These are phyloP conservation scores for Fonsecaea multimorphosa DNA, from an alignment of 2,329 filamentous ascomycete species.

Conservation along the genomic window DNA sequence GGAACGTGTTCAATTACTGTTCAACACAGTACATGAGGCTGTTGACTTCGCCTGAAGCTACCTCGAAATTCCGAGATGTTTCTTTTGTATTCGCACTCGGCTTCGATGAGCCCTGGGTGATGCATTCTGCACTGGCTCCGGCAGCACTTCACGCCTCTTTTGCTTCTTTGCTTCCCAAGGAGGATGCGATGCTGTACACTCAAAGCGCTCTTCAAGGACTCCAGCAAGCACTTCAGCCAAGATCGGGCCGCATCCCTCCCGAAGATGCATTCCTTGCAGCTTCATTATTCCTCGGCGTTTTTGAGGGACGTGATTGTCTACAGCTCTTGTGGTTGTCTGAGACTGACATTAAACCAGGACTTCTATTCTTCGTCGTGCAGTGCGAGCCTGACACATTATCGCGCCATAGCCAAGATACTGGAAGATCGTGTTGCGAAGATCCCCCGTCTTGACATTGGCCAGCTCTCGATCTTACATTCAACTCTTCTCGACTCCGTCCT, in stretches of 20 bases:
- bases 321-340: not conserved
- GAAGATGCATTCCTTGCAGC: conserved; percentile 29
- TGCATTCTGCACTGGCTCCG: conserved; percentile 33
- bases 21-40: conserved; percentile 28
- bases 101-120: conserved; percentile 32
- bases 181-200: conserved; percentile 33
- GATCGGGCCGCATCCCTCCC: not conserved
- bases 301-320: conserved; percentile 25
- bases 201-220: conserved; percentile 33
- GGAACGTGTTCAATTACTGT: conserved; percentile 33
- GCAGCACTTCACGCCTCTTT: conserved; percentile 33
- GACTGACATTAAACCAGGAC: conserved; percentile 25
- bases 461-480: conserved; percentile 26
- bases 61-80: conserved; percentile 27
- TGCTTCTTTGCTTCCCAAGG: conserved; percentile 31
- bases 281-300: conserved; percentile 34
- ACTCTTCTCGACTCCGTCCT: conserved; percentile 33
- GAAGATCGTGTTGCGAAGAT: conserved; percentile 25
- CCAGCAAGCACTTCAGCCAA: conserved; percentile 20
- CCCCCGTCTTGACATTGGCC: conserved; percentile 22
- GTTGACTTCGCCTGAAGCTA: conserved; percentile 29
- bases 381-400: conserved; percentile 31
- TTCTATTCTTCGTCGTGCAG: conserved; percentile 29
- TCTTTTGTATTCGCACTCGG: conserved; percentile 27
- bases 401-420: conserved; percentile 29